Percentiles rank a stretch among this genome's conserved stretches.
phyloP scores from a whole-genome alignment of 495 filamentous ascomycete genomes.

The Neurospora pannonica region DNA sequence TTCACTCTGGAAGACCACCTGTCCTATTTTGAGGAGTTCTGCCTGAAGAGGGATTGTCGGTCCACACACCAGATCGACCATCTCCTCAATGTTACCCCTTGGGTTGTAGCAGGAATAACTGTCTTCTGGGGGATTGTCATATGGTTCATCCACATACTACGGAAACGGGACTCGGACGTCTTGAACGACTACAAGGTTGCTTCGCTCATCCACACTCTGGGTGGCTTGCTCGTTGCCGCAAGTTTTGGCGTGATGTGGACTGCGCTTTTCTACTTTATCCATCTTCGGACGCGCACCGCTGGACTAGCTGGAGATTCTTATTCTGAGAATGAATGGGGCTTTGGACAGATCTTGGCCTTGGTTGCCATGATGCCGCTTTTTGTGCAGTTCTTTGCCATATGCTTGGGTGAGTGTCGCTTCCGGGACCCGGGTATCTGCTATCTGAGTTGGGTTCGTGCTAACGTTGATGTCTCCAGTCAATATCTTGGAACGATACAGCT shows the following conservation, averaged over 20 bases:
- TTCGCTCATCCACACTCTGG: background rate
- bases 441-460: background rate
- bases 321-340: background rate
- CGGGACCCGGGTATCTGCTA: too few species aligned
- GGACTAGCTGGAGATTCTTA: background rate
- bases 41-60: background rate
- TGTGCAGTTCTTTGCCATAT: background rate
- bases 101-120: background rate
- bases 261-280: background rate
- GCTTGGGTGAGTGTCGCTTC: background rate
- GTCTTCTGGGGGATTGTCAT: background rate
- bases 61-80: background rate
- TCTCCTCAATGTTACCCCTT: background rate
- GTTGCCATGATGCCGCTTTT: background rate
- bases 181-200: background rate
- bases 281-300: background rate
- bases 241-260: background rate
- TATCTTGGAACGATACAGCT: background rate
- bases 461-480: background rate
- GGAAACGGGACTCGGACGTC: background rate
- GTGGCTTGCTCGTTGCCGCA: background rate
- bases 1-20: background rate
- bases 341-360: background rate
- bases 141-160: background rate
- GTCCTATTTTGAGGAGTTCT: background rate